A percentile compares a stretch with the other conserved stretches of the same genome.
Evolutionary conservation across 1,139 yeast species (phyloP).

Genomic region (Pichia sp.): DNA sequence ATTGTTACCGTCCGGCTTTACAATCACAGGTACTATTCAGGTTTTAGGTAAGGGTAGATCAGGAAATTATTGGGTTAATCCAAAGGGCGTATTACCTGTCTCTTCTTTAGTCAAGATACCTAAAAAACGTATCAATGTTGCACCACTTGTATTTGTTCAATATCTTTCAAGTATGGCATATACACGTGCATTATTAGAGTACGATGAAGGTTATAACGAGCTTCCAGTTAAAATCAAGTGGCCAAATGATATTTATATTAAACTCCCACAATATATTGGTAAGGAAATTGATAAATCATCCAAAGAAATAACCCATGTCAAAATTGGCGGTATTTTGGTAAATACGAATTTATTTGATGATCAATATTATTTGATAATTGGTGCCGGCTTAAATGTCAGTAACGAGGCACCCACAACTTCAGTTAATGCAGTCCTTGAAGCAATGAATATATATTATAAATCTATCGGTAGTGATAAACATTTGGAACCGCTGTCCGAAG

Average conservation of each 20-base stretch:
- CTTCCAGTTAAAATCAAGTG: conserved; percentile 83
- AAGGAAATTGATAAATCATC: conserved; percentile 21
- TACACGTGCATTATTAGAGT: conserved; percentile 65
- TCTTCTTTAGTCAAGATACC: conserved; percentile 68
- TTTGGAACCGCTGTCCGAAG: conserved; percentile 36
- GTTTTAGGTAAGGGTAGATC: conserved; percentile 92
- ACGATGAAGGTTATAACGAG: conserved; percentile 40
- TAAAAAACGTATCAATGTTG: conserved; percentile 30
- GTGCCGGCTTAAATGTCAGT: conserved; percentile 80
- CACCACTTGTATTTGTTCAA: conserved; percentile 73
- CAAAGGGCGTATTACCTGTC: conserved; percentile 83
- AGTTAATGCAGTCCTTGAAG: conserved; percentile 59
- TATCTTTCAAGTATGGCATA: conserved; percentile 80
- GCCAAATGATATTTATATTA: conserved; percentile 91
- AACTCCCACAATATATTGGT: conserved; percentile 54
- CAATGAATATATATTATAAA: conserved; percentile 45
- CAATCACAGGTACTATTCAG: conserved; percentile 76
- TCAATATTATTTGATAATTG: conserved; percentile 61
- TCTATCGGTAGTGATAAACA: conserved; percentile 32
- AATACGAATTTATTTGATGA: conserved; percentile 62
- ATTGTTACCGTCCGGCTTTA: conserved; percentile 62
- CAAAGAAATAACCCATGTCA: conserved; percentile 51
- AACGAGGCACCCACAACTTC: conserved; percentile 93
- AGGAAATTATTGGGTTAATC: conserved; percentile 93
- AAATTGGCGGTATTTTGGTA: conserved; percentile 80